Base-by-base conservation (phyloP, 805 yeast genomes). In the Ogataea methylovora region DNA sequence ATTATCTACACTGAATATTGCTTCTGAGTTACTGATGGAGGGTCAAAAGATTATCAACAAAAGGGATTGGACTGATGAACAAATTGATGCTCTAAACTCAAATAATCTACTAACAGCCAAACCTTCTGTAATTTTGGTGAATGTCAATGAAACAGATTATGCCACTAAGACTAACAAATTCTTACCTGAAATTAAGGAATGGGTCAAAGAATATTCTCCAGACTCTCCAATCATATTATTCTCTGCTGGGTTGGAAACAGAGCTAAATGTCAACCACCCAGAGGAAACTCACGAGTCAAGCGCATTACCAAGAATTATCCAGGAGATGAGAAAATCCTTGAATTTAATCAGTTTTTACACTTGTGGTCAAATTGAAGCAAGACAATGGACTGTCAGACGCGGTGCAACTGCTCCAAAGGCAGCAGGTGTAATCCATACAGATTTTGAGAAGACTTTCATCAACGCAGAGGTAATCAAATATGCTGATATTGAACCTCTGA, bases 321-420 rank as follows among this genome's bases (percentile, higher is more conserved):
- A 76, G 44, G 69, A 84, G 44, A 88, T 90, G 97, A 82, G 97
- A 69, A 67, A 74, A 45, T 79, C 85, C 41, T 71, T 88, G 40
- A 82, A 83, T 46, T 77, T 92, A 60, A 87, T 88, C 46, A 86
- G 96, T 35, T 92, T 81, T 71, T 92, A 86, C 74, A 92, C 98
- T 24, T 81, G 92, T 56, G 98, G 98, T 48, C 83, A 94, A 27
- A 85, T 84, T 42, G 98, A 92, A 67, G 95, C 88, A 33, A 82
- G 97, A 61, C 97, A 94, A 63, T 92, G 98, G 98, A 92, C 98
- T 24, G 78, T 92, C 43, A 78, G 97, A 64, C 68, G 71, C 48
- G 94, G 94, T 49, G 83, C 90, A 30, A 80, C 84, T 49, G 97
- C 97, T 35, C 98, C 98, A n/a, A 87, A 84, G 54, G 97, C 98